Evolutionary conservation across 208 protist genomes (phyloP).

Genomic region (Trypanosoma avium): DNA sequence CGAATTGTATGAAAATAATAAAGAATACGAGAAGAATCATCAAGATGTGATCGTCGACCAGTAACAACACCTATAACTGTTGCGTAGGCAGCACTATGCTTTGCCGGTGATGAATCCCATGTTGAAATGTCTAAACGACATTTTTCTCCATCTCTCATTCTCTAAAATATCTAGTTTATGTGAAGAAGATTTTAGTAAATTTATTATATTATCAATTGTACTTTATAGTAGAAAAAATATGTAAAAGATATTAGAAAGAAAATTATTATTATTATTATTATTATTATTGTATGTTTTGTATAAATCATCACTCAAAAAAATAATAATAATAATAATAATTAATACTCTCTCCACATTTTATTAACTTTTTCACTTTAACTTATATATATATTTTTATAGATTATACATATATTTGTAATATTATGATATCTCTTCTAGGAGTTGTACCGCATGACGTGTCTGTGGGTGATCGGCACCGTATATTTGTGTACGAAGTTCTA

Average conservation of each 20-base stretch:
- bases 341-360: not conserved
- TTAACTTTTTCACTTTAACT: not conserved
- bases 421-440: slow-evolving; percentile 10
- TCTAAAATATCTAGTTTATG: too few relatives aligned
- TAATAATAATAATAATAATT: not conserved
- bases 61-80: slow-evolving; percentile 44
- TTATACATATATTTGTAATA: not conserved
- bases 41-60: slow-evolving; percentile 43
- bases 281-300: too few relatives aligned
- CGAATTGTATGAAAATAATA: slow-evolving; percentile 55
- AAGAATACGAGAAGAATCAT: slow-evolving; percentile 38
- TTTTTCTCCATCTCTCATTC: slow-evolving; percentile 46
- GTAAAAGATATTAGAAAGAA: too few relatives aligned
- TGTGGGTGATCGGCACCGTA: slow-evolving; percentile 14
- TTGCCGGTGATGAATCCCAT: not conserved
- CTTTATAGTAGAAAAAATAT: too few relatives aligned
- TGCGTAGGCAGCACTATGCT: slow-evolving; percentile 4
- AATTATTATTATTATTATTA: not conserved
- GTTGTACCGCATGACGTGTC: slow-evolving; percentile 4
- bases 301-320: not conserved
- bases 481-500: slow-evolving; percentile 4
- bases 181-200: too few relatives aligned
- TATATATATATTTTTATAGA: not conserved
- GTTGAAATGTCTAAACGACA: slow-evolving; percentile 30
- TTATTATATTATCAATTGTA: too few relatives aligned